These are phyloP conservation scores for Hymenoscyphus infarciens DNA, from an alignment of 2,329 filamentous ascomycete species.

Conservation along the genomic window DNA sequence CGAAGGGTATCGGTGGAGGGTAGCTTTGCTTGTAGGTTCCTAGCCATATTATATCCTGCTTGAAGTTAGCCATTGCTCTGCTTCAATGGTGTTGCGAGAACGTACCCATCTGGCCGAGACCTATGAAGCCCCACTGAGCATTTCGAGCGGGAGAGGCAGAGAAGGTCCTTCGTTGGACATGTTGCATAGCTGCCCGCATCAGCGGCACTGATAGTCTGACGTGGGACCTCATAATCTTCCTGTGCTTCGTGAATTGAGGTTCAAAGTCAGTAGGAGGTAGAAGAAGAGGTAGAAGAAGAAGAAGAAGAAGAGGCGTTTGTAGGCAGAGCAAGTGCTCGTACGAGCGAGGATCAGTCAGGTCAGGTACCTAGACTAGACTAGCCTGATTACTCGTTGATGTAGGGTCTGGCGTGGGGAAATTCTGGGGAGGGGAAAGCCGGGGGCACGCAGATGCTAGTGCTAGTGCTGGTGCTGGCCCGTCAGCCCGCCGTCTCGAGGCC, in stretches of 20 bases:
- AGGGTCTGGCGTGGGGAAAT: constrained; percentile 9
- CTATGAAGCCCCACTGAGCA: constrained; percentile 56
- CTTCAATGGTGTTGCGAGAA: constrained; percentile 21
- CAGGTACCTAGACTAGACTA: neutral
- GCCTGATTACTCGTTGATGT: neutral
- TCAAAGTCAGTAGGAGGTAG: constrained; percentile 1
- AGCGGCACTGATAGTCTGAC: constrained; percentile 24
- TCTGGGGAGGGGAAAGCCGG: constrained; percentile 2
- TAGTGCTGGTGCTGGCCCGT: too few species aligned
- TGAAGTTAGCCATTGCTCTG: constrained; percentile 19
- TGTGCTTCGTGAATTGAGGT: constrained; percentile 5
- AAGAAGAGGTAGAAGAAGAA: neutral
- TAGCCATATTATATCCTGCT: constrained; percentile 68
- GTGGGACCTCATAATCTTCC: constrained; percentile 27
- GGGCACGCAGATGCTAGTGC: neutral
- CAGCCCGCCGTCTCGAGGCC: neutral
- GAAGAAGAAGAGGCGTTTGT: constrained; percentile 1
- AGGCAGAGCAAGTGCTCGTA: neutral
- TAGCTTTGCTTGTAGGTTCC: constrained; percentile 65
- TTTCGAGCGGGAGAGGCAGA: constrained; percentile 43
- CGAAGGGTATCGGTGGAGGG: constrained; percentile 58
- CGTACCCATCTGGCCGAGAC: constrained; percentile 58
- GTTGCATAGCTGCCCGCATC: constrained; percentile 23
- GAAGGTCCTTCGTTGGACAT: constrained; percentile 38
- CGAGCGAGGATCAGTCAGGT: neutral